A percentile compares a stretch with the other conserved stretches of the same genome.
Evolutionary conservation across 2,329 filamentous ascomycete genomes (phyloP).

Genomic region (Lojkania enalia): DNA sequence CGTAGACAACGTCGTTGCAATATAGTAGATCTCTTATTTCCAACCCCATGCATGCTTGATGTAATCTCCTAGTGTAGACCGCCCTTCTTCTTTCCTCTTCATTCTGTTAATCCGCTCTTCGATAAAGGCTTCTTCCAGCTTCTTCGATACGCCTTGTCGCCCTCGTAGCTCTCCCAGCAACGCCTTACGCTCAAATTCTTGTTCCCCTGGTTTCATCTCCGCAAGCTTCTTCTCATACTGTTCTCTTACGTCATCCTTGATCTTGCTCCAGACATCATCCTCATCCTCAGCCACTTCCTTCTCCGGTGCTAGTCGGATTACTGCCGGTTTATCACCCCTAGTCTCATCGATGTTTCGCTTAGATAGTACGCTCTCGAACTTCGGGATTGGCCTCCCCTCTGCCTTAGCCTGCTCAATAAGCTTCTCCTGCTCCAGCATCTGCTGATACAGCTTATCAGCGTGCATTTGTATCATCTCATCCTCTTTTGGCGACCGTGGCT

Average conservation of each 20-base stretch:
- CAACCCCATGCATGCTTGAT: conserved; percentile 45
- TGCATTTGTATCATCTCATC: conserved; percentile 90
- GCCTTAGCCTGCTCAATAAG: conserved; percentile 70
- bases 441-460: conserved; percentile 85
- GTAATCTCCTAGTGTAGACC: conserved; percentile 43
- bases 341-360: conserved; percentile 38
- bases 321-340: too few species aligned
- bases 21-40: too few species aligned
- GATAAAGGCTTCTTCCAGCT: conserved; percentile 37
- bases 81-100: conserved; percentile 40
- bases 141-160: conserved; percentile 33
- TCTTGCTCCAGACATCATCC: conserved; percentile 32
- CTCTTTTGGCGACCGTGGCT: conserved; percentile 68
- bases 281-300: conserved; percentile 4
- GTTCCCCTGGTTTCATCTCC: conserved; percentile 32
- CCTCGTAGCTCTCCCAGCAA: conserved; percentile 40
- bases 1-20: too few species aligned
- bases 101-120: conserved; percentile 41
- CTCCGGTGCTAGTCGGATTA: neutral
- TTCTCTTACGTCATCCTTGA: conserved; percentile 34
- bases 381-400: conserved; percentile 57
- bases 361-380: conserved; percentile 61
- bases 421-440: conserved; percentile 81
- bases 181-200: conserved; percentile 40
- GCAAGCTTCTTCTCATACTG: conserved; percentile 40